Evolutionary conservation across 495 filamentous ascomycete species (phyloP).

Genomic region (Cryomyces minteri): DNA sequence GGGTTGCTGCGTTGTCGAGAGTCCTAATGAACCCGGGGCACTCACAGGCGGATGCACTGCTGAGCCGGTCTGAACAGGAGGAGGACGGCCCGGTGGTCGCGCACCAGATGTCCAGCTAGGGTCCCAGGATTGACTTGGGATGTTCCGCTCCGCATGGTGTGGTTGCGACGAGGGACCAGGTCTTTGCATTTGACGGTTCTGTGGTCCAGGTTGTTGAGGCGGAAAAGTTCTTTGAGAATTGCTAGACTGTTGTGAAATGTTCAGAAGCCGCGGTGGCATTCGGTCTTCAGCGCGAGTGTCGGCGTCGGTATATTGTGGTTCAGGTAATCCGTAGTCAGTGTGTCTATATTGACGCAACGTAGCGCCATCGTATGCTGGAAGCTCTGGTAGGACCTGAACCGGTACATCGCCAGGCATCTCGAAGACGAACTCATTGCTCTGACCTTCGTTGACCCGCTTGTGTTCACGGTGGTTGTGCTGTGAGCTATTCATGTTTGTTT

Average conservation of each 20-base stretch:
- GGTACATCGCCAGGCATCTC: slow-evolving; percentile 42
- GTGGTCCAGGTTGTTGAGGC: neutral
- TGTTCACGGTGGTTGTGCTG: slow-evolving; percentile 44
- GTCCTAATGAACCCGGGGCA: neutral
- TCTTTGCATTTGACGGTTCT: too few species aligned
- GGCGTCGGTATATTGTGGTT: neutral
- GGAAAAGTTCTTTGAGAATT: neutral
- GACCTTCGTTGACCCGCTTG: slow-evolving; percentile 29
- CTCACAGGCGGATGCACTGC: slow-evolving; percentile 2
- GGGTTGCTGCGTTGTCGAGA: slow-evolving; percentile 4
- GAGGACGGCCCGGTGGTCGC: slow-evolving; percentile 1
- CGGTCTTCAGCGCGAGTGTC: neutral
- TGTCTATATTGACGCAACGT: neutral
- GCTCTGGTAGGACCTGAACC: neutral
- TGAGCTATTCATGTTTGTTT: slow-evolving; percentile 35
- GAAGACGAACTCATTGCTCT: slow-evolving; percentile 40
- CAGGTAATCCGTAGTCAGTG: slow-evolving; percentile 1
- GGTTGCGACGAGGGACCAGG: too few species aligned
- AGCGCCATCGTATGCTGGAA: neutral
- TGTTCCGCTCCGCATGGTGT: neutral
- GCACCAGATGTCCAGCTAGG: neutral
- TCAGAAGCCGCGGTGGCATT: neutral
- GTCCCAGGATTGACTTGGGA: neutral
- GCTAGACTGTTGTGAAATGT: neutral
- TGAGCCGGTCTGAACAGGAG: neutral